A percentile compares a stretch with the other conserved stretches of the same genome.
These are phyloP conservation scores for Scleroderma citrinum DNA, from an alignment of 768 basidiomycete genomes.

Conservation along the genomic window DNA sequence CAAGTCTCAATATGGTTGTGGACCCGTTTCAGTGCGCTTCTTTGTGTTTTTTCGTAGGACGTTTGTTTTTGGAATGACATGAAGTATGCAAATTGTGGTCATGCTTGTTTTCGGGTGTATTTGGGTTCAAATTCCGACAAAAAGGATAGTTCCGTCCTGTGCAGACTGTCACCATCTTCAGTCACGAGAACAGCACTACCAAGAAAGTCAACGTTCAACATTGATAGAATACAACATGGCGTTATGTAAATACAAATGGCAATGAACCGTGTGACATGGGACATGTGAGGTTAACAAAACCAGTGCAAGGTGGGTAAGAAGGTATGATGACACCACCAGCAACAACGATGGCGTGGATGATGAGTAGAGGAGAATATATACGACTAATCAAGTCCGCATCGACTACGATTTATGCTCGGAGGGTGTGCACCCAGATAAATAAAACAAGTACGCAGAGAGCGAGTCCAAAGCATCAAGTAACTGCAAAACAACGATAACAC, in stretches of 20 bases:
- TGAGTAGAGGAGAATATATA: background rate
- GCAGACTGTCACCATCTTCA: too few species aligned
- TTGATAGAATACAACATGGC: too few species aligned
- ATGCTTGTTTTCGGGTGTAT: too few species aligned
- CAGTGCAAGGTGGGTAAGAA: background rate
- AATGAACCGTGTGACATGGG: background rate
- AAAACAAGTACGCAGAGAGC: background rate
- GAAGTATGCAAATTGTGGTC: background rate
- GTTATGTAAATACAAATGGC: too few species aligned
- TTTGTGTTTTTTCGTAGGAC: background rate
- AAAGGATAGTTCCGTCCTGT: too few species aligned
- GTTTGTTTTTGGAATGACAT: background rate
- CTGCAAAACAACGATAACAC: conserved; percentile 18
- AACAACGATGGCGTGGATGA: background rate
- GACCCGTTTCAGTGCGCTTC: background rate
- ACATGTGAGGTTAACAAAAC: background rate
- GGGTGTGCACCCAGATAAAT: background rate
- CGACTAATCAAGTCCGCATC: background rate
- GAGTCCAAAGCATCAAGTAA: conserved; percentile 1
- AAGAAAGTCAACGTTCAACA: too few species aligned
- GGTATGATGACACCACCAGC: background rate
- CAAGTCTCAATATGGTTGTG: background rate
- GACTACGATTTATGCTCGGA: background rate
- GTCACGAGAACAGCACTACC: too few species aligned
- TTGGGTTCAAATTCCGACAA: too few species aligned